A percentile compares a stretch with the other conserved stretches of the same genome.
phyloP scores from a whole-genome alignment of 139 green algal species.

The Volvox reticuliferus region DNA sequence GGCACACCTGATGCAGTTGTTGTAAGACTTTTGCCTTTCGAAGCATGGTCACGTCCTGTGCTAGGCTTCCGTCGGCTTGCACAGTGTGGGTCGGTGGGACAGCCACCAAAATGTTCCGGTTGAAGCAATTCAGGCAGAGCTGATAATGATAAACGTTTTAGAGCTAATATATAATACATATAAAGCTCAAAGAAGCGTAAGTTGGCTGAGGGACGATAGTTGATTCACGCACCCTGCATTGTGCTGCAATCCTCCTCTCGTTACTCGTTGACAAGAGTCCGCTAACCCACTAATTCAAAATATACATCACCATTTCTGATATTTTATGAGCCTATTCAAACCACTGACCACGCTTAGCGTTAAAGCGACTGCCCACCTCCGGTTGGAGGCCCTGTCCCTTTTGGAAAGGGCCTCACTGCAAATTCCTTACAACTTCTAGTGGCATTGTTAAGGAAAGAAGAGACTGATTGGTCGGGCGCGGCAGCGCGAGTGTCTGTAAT shows the following conservation, averaged over 20 bases:
- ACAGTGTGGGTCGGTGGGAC: constrained; percentile 9
- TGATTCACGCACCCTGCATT: no score
- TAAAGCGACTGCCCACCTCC: background rate
- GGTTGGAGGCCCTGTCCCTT: background rate
- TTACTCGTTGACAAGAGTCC: no score
- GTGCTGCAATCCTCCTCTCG: no score
- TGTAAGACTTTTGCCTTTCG: background rate
- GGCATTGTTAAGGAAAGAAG: background rate
- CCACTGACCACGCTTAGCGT: background rate
- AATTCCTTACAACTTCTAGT: background rate
- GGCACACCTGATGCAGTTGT: background rate
- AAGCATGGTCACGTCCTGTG: background rate
- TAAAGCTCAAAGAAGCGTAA: no score
- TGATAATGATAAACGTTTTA: no score
- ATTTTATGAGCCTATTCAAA: no score
- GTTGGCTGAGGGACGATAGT: no score
- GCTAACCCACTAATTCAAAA: no score
- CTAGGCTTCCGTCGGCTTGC: background rate
- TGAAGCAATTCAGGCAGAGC: background rate
- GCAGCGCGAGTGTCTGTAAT: background rate
- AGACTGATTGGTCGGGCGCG: background rate
- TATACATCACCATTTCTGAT: no score
- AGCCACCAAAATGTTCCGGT: background rate
- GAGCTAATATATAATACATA: no score
- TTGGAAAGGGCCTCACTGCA: background rate